Conservation (phyloP, 306 rosid genomes). For the Neltuma alba region DNA sequence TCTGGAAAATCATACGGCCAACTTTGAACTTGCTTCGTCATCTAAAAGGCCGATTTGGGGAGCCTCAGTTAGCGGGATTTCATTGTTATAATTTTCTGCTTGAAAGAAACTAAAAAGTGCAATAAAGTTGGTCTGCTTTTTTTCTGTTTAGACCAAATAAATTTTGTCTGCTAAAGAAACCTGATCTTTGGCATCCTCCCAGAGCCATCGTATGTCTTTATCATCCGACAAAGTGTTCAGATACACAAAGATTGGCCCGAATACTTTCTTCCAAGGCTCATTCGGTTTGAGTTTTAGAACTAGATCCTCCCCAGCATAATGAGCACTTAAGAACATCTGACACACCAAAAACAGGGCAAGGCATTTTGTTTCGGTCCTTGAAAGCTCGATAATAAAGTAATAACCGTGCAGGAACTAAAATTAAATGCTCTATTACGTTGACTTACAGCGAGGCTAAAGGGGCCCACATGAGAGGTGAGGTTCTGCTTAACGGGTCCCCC, state of each 20-base stretch:
- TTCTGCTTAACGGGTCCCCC: constrained; percentile 81
- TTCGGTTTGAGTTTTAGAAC: constrained; percentile 57
- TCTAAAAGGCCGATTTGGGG: constrained; percentile 38
- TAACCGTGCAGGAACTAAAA: constrained; percentile 11
- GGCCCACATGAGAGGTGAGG: constrained; percentile 89
- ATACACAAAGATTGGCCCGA: constrained; percentile 76
- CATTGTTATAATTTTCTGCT: not conserved
- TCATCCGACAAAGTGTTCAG: constrained; percentile 50
- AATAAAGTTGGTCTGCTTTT: too few species aligned
- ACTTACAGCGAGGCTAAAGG: constrained; percentile 72
- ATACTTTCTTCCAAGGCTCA: constrained; percentile 92
- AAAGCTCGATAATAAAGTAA: not conserved
- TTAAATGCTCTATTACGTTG: not conserved
- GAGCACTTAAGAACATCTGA: constrained; percentile 90
- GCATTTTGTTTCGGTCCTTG: not conserved
- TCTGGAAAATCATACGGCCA: constrained; percentile 90
- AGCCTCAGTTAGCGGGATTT: constrained; percentile 7
- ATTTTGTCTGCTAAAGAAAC: constrained; percentile 37
- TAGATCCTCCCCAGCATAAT: constrained; percentile 86
- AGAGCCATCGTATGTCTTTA: constrained; percentile 60
- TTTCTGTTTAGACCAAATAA: too few species aligned
- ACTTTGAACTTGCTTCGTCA: constrained; percentile 60
- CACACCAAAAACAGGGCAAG: not conserved
- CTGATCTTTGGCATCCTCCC: constrained; percentile 89
- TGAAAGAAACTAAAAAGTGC: not conserved